phyloP scores from a whole-genome alignment of 805 yeast genomes.

The Suhomyces xylopsoci region DNA sequence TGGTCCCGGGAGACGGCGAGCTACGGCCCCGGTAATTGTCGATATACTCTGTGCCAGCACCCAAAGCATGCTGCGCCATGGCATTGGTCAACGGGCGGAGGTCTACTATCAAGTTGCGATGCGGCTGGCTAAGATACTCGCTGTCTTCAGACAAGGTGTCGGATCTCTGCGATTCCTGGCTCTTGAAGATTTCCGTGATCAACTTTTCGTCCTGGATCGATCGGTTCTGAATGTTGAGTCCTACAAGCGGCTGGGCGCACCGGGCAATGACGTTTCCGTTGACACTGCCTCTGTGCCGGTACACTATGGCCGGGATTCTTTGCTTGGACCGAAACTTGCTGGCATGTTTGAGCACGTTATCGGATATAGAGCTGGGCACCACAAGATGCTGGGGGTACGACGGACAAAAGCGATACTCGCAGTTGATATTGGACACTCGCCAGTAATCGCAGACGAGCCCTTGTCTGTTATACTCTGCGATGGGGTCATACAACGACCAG shows the following conservation, averaged over 20 bases:
- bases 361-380: constrained; percentile 77
- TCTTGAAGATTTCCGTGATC: constrained; percentile 66
- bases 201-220: constrained; percentile 90
- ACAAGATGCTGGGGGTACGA: constrained; percentile 70
- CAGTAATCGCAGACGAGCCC: constrained; percentile 56
- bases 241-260: constrained; percentile 91
- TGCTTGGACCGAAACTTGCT: constrained; percentile 81
- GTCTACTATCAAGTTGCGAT: constrained; percentile 72
- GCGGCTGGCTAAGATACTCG: constrained; percentile 32
- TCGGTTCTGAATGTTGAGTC: constrained; percentile 73
- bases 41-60: constrained; percentile 96
- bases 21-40: constrained; percentile 63
- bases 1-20: neutral
- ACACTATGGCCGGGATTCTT: constrained; percentile 79
- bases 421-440: constrained; percentile 69
- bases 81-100: constrained; percentile 93
- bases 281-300: constrained; percentile 53
- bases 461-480: constrained; percentile 69
- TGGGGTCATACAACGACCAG: constrained; percentile 68
- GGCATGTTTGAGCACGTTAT: constrained; percentile 78
- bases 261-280: constrained; percentile 80
- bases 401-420: constrained; percentile 61
- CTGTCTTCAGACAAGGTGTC: constrained; percentile 15
- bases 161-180: constrained; percentile 42
- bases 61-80: constrained; percentile 92